phyloP scores from a whole-genome alignment of 192 early-diverging fungal genomes.

The Powellomyces hirtus region DNA sequence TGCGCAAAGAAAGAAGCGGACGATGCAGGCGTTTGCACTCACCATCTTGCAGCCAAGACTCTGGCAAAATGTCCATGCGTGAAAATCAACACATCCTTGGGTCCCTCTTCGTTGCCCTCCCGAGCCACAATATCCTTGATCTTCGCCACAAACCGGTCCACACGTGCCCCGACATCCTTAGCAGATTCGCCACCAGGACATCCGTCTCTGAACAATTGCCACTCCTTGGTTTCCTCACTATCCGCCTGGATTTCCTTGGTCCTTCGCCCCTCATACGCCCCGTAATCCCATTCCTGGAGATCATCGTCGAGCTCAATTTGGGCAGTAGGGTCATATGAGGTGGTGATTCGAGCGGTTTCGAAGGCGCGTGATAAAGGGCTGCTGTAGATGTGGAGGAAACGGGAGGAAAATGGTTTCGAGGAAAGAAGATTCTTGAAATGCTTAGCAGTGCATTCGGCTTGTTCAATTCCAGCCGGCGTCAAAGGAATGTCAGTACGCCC shows the following conservation, averaged over 20 bases:
- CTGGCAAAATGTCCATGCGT: neutral
- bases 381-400: neutral
- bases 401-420: neutral
- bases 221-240: neutral
- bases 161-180: neutral
- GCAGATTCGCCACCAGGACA: constrained; percentile 1
- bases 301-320: neutral
- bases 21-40: neutral
- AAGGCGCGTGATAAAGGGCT: neutral
- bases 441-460: neutral
- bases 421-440: neutral
- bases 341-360: neutral
- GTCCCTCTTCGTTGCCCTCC: neutral
- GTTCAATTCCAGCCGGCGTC: neutral
- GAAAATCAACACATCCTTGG: neutral
- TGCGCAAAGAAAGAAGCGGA: neutral
- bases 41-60: neutral
- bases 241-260: neutral
- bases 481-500: constrained; percentile 6
- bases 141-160: neutral
- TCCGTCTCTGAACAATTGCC: neutral
- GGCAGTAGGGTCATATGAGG: neutral
- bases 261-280: neutral
- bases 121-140: neutral
- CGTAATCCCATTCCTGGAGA: constrained; percentile 1